Base-by-base conservation (phyloP, 192 early-diverging fungal species). In the Chytriomyces sp. region DNA sequence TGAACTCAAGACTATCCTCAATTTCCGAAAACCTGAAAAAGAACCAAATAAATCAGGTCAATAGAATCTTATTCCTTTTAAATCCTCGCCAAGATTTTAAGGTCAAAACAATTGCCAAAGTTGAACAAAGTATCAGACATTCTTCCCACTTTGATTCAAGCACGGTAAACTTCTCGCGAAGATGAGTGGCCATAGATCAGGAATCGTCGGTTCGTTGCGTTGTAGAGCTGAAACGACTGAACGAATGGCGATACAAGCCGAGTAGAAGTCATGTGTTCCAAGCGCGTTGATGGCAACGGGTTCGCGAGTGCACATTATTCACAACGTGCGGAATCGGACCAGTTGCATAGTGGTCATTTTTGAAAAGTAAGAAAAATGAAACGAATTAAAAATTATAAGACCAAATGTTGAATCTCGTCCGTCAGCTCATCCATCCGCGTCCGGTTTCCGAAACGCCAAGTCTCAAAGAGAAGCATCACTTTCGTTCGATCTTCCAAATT, bases 281-380 rank as follows among this genome's bases (percentile, higher is more conserved):
- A 85, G 84, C 49, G 87, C 80, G 79, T 95, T 92, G 55, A 99
- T 80, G 38, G 84, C 79, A 77, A 96, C 85, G 30, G 95, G 89
- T 22, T 90, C 77, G 59, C 91, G 89, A 70, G 89, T 89, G 65
- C 94, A 91, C 33, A 96, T 85, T 80, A 94, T 93, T 56, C 97
- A 95, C 33, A 99, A 83, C 3, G 94, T 92, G 70, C 95, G 82
- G 84, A 93, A 99, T 26, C 95, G 94, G 64, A 88, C 86, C 77
- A 89, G 69, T n/a, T 17, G 34, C 22, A 53, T 38, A 22, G 56
- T 17, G 19, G 56, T 28, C 56, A 49, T 49, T n/a, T 49, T 49
- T 22, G 17, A 49, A 49, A 49, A 22, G 44, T n/a, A 49, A 49
- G 44, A 22, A 49, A 49, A 49, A 49, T n/a, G 22, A 49, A 49